Evolutionary conservation across 129 eudicot genomes (phyloP), one percentile per base, ranked within the genome.

Genomic region (Flaveria ramosissima): DNA sequence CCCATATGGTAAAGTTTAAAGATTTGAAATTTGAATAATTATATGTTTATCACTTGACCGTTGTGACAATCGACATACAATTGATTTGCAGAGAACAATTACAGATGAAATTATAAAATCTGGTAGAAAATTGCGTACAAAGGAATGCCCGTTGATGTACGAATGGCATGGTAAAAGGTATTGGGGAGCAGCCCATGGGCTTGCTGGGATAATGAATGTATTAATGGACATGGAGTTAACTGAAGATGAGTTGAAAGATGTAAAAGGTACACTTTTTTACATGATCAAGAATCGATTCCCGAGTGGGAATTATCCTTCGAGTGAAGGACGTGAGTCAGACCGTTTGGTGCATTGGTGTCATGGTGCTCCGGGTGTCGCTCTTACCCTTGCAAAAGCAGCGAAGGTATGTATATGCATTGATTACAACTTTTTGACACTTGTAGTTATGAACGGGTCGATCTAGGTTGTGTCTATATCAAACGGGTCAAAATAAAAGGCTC

Each of bases 151-250:
- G 0, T 81, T 94, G 79, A 87, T 89, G 98, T 94, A 78, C 48
- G 96, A 89, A 57, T 94, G 98, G 97, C 88, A 91, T 71, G 97
- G 96, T 50, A 89, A 87, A 70, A 87, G 65, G 61, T 91, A 91
- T 75, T 91, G 97, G 97, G 98, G 98, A 32, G 98, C 96, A 19
- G 98, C 96, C 39, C 98, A 94, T 81, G 97, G 98, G 47, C 71
- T 94, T 73, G 97, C 87, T 16, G 98, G 96, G 63, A 94, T 94
- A 70, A 76, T 91, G 87, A 76, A 94, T 57, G 96, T 94, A 15
- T 74, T 91, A 66, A 77, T 93, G 92, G 89, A 91, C 51, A 85
- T 81, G 87, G 82, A 41, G 6, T 71, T 93, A 75, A 83, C 80
- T 12, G 78, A 87, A 79, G 93, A 87, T 27, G 96, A 93, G 83